Conservation (phyloP, 768 basidiomycete species). For the Favolaschia claudopus region DNA sequence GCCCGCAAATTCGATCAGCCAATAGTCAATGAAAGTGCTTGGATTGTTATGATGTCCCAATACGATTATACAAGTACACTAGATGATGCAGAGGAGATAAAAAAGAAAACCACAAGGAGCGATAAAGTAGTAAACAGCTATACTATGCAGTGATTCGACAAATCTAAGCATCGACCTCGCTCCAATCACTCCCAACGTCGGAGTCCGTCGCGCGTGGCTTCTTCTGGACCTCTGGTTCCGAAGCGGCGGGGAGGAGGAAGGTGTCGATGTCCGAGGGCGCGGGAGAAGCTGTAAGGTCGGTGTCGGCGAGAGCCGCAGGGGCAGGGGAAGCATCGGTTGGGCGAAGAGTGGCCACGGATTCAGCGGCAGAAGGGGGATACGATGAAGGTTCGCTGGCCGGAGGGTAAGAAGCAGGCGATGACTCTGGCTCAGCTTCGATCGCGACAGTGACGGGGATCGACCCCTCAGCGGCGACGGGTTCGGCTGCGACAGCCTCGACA, state of each 20-base stretch:
- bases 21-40: too few species aligned
- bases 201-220: conserved; percentile 24
- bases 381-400: not conserved
- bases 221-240: conserved; percentile 4
- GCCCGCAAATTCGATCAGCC: too few species aligned
- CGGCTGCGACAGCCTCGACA: not conserved
- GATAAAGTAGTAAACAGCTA: not conserved
- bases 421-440: too few species aligned
- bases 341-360: conserved; percentile 32
- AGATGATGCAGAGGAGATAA: too few species aligned
- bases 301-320: not conserved
- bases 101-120: conserved; percentile 10
- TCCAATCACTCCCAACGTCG: conserved; percentile 49
- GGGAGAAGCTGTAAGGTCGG: not conserved
- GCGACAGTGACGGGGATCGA: too few species aligned
- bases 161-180: conserved; percentile 46
- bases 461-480: not conserved
- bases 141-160: not conserved
- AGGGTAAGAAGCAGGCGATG: not conserved
- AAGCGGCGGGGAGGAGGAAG: conserved; percentile 33
- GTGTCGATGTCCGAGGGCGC: conserved; percentile 28
- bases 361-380: not conserved
- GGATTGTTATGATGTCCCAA: too few species aligned
- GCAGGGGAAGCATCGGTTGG: conserved; percentile 15
- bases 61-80: conserved; percentile 1